A percentile compares a stretch with the other conserved stretches of the same genome.
phyloP scores from a whole-genome alignment of 23 red algal genomes.

The Agarophyton chilense region DNA sequence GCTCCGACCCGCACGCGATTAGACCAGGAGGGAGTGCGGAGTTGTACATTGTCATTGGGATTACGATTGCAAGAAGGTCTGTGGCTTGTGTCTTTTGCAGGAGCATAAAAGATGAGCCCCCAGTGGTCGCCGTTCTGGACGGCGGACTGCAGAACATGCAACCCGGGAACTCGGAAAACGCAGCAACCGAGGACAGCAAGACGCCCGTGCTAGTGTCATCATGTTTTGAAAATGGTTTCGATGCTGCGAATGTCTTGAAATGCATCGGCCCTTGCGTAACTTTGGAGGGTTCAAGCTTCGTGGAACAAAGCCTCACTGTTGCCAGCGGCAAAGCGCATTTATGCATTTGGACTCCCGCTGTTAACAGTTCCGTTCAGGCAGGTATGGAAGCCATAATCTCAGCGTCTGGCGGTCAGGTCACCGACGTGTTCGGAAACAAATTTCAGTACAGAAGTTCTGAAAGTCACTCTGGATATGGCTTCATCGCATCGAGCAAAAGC shows the following conservation, averaged over 20 bases:
- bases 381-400: conserved; percentile 27
- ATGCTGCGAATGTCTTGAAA: background rate
- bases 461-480: conserved; percentile 3
- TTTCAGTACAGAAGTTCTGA: conserved; percentile 5
- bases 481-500: conserved; percentile 39
- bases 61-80: background rate
- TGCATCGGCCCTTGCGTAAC: background rate
- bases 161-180: background rate
- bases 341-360: background rate
- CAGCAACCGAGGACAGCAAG: background rate
- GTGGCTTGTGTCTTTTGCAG: background rate
- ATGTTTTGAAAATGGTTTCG: background rate
- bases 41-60: background rate
- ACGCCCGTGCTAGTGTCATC: background rate
- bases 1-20: background rate
- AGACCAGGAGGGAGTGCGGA: background rate
- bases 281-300: background rate
- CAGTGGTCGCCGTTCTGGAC: background rate
- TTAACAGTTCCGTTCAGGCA: background rate
- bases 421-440: conserved; percentile 49
- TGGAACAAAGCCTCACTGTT: background rate
- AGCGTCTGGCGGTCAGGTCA: conserved; percentile 47
- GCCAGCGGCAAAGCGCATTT: background rate
- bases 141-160: background rate
- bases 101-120: background rate